phyloP scores from a whole-genome alignment of 2,329 filamentous ascomycete genomes.

The Fusarium armeniacum region DNA sequence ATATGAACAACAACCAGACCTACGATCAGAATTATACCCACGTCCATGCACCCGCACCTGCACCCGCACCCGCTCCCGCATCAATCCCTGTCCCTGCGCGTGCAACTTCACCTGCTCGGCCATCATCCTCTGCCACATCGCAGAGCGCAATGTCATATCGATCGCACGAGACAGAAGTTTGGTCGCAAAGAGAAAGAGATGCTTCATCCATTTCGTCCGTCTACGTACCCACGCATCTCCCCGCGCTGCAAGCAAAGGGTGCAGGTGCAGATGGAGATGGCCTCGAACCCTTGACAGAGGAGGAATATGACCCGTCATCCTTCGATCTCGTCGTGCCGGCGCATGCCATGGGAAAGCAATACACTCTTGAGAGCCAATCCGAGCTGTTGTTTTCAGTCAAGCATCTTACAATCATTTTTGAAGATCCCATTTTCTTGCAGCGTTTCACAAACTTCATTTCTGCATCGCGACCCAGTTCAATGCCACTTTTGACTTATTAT shows the following conservation, averaged over 20 bases:
- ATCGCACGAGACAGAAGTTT: slow-evolving; percentile 25
- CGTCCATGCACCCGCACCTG: not conserved
- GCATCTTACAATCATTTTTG: slow-evolving; percentile 75
- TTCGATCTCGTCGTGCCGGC: slow-evolving; percentile 45
- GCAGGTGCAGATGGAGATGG: slow-evolving; percentile 40
- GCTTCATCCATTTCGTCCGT: slow-evolving; percentile 41
- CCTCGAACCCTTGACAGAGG: slow-evolving; percentile 40
- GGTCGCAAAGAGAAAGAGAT: slow-evolving; percentile 35
- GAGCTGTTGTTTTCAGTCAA: slow-evolving; percentile 75
- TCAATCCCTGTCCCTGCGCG: not conserved
- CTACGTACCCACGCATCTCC: slow-evolving; percentile 33
- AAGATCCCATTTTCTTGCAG: slow-evolving; percentile 72
- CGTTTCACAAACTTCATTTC: slow-evolving; percentile 78
- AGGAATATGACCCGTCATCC: slow-evolving; percentile 45
- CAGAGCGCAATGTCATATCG: slow-evolving; percentile 34
- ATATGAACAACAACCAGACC: not conserved
- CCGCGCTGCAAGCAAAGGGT: slow-evolving; percentile 38
- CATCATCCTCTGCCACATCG: slow-evolving; percentile 35
- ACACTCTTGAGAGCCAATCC: slow-evolving; percentile 74
- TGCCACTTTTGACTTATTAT: slow-evolving; percentile 78
- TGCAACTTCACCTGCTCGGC: slow-evolving; percentile 1
- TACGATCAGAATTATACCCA: not conserved
- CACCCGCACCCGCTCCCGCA: not conserved
- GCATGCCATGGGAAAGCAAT: slow-evolving; percentile 45
- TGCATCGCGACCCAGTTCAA: slow-evolving; percentile 69